These are phyloP conservation scores for Thelonectria blattea DNA, from an alignment of 2,329 filamentous ascomycete genomes.

Conservation along the genomic window DNA sequence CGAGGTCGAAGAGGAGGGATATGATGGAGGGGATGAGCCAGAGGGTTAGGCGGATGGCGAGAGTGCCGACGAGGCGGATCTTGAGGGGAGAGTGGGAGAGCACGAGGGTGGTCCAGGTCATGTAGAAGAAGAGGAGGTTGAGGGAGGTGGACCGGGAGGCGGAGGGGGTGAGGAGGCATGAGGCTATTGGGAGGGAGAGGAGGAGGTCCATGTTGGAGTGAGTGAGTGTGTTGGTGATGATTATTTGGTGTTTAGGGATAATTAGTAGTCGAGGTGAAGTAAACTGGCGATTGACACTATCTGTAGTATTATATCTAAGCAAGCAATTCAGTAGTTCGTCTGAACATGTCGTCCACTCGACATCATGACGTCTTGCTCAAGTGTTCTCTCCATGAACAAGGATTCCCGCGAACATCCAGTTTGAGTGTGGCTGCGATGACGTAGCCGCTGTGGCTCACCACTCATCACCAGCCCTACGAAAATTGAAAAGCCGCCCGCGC, in stretches of 20 bases:
- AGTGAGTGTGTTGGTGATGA: too few relatives aligned
- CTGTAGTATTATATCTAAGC: too few relatives aligned
- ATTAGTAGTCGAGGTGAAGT: background rate
- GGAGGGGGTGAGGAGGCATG: constrained; percentile 67
- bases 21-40: constrained; percentile 75
- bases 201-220: constrained; percentile 67
- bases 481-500: background rate
- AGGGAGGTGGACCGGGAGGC: constrained; percentile 78
- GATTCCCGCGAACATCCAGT: background rate
- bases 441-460: background rate
- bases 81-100: constrained; percentile 76
- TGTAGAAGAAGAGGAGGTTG: constrained; percentile 87
- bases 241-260: background rate
- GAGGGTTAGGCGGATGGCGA: constrained; percentile 70
- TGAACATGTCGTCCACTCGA: background rate
- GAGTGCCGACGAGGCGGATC: constrained; percentile 75
- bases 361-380: constrained; percentile 12
- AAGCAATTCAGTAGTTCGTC: background rate
- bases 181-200: constrained; percentile 74
- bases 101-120: constrained; percentile 87
- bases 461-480: background rate
- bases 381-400: background rate
- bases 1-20: constrained; percentile 75
- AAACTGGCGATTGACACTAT: too few relatives aligned
- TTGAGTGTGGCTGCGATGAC: background rate